Evolutionary conservation across 2,329 filamentous ascomycete genomes (phyloP), one percentile per base, ranked within the genome.

Genomic region (Hypoxylon sp.): DNA sequence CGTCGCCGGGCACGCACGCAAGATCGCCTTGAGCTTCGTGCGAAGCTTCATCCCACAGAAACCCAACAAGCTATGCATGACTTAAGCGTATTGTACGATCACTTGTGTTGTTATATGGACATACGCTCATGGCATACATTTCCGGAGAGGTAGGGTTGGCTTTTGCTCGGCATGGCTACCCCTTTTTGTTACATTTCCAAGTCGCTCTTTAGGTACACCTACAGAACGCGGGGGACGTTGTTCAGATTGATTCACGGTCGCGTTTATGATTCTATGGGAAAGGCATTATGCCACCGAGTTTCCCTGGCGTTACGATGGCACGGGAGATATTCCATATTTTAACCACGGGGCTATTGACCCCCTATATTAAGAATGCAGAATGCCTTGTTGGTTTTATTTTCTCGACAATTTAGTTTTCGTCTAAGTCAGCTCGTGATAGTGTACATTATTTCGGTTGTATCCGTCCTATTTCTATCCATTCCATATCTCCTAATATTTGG

Each of bases 51-150:
- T 69, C 36, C 64, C 67, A 51, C 66, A 66, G 51, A 66, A 64
- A 48, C 61, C 63, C 43, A 66, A 62, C 55, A 69, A 69, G 58
- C 62, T 69, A 45, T 67, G 63, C 54, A 62, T 69, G 53, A 62
- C 67, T 54, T 69, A 56, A 65, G 40, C 50, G 53, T 48, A 59
- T 46, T 44, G 48, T 57, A 60, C 50, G 47, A 30, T 32, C 46
- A 34, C 40, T 40, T 49, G 46, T 50, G 41, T 45, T 35, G 49
- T 60, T 45, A 51, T 52, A 52, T 36, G 46, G 51, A 46, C 26
- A 37, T 43, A 57, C 36, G 36, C 59, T 59, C 60, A 48, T 49
- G 19, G 26, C 35, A 51, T 44, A 50, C 19, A 25, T 46, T 40
- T 47, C 56, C 32, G 38, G 27, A 35, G 43, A 51, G 36, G 57